These are phyloP conservation scores for Yarrowia sp. DNA, from an alignment of 805 yeast species.

Conservation along the genomic window DNA sequence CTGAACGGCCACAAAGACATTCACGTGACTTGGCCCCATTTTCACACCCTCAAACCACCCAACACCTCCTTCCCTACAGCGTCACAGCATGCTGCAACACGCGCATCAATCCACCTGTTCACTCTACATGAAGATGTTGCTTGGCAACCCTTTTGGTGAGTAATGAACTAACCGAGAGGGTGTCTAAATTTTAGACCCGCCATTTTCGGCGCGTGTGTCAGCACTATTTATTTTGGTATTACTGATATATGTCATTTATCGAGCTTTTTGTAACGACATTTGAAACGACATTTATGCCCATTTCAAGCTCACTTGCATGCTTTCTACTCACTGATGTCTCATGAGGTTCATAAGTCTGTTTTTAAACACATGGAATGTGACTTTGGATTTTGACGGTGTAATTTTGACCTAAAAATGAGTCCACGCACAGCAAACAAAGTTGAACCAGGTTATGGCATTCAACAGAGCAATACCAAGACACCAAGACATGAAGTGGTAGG, in stretches of 20 bases:
- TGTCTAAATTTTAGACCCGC: too few species aligned
- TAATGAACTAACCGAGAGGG: conserved; percentile 11
- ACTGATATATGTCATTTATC: too few species aligned
- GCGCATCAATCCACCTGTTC: conserved; percentile 17
- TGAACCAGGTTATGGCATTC: not conserved
- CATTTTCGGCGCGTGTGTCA: too few species aligned
- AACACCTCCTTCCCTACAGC: not conserved
- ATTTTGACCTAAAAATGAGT: not conserved
- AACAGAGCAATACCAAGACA: not conserved
- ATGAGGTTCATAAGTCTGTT: not conserved
- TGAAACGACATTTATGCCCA: too few species aligned
- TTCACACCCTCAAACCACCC: not conserved
- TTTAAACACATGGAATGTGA: not conserved
- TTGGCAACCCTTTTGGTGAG: conserved; percentile 3
- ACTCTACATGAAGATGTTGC: not conserved
- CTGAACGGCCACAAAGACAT: too few species aligned
- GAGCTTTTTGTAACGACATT: too few species aligned
- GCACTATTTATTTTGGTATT: too few species aligned
- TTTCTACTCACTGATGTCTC: too few species aligned
- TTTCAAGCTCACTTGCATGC: too few species aligned
- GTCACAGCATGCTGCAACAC: not conserved
- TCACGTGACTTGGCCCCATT: not conserved
- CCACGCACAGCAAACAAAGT: not conserved
- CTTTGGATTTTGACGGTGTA: not conserved
- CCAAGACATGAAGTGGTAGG: too few species aligned